Evolutionary conservation across 2,329 filamentous ascomycete species (phyloP), one percentile per base, ranked within the genome.

Genomic region (Fusarium sp.): DNA sequence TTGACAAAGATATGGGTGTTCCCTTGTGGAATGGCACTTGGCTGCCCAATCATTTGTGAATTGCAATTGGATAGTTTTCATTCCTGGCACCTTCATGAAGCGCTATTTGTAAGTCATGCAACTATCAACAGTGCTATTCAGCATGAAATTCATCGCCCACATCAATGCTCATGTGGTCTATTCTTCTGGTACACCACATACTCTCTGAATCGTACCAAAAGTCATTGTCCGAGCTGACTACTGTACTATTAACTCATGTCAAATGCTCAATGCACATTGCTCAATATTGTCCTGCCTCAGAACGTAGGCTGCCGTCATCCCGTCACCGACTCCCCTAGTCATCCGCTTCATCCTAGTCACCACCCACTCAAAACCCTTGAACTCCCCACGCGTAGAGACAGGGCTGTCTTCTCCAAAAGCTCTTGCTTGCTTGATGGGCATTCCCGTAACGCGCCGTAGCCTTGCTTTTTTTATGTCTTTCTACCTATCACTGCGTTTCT

Each of bases 381-480:
- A 25, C 59, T 66, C 68, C 58, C 72, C 71, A 74, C 71, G 71
- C 63, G 41, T 64, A 25, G 44, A 58, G 60, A 56, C 70, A 67
- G 62, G 58, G 59, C 66, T 41, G 60, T 38, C 56, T 31, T 45
- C 48, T 67, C 42, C 41, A 60, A 49, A 44, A 46, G 52, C 54
- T 44, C 52, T 35, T 48, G 41, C 52, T 46, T 55, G 55, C 37
- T 66, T 64, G 45, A 60, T 61, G 33, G 48, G 31, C 63, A 62
- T 62, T 72, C 44, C 66, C 42, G 18, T 66, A 51, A 51, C 59
- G 18, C 51, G 54, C 23, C n/a, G 35, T 67, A 66, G 63, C 56
- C 71, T 66, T 72, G 54, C 64, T 69, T 74, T 70, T 70, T 60
- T 41, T 37, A 19, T 42, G 58, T 39, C 27, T 49, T 33, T 31